Percentiles rank a stretch among this genome's conserved stretches.
Evolutionary conservation across 495 filamentous ascomycete genomes (phyloP).

Genomic region (Xylaria scruposa): DNA sequence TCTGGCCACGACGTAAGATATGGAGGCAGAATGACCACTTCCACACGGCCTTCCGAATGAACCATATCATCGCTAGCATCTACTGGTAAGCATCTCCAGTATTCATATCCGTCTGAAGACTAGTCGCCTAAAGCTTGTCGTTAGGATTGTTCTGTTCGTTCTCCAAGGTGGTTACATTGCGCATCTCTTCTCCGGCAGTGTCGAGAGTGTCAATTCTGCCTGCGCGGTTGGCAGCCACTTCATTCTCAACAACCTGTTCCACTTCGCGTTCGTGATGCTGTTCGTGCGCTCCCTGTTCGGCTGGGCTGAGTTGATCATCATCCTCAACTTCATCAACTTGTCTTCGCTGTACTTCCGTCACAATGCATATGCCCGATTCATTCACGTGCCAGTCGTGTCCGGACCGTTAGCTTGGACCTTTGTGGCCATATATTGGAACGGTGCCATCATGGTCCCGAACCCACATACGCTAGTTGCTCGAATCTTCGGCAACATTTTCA

Average conservation of each 20-base stretch:
- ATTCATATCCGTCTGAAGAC: neutral
- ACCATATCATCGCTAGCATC: constrained; percentile 69
- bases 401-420: constrained; percentile 85
- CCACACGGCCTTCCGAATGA: constrained; percentile 77
- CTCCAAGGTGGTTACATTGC: constrained; percentile 77
- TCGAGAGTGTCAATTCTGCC: constrained; percentile 66
- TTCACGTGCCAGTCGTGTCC: constrained; percentile 75
- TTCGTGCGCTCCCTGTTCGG: constrained; percentile 76
- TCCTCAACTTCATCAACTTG: constrained; percentile 83
- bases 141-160: constrained; percentile 75
- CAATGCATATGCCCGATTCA: constrained; percentile 66
- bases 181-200: constrained; percentile 73
- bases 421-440: constrained; percentile 85
- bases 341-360: constrained; percentile 80
- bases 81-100: constrained; percentile 68
- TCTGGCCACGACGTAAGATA: constrained; percentile 60
- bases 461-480: constrained; percentile 63
- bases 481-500: constrained; percentile 82
- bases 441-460: constrained; percentile 74
- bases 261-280: constrained; percentile 79
- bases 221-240: constrained; percentile 82
- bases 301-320: constrained; percentile 75
- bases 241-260: constrained; percentile 81
- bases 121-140: constrained; percentile 12
- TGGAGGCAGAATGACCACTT: constrained; percentile 72